phyloP scores from a whole-genome alignment of 805 yeast genomes.

The Monosporozyma unispora region DNA sequence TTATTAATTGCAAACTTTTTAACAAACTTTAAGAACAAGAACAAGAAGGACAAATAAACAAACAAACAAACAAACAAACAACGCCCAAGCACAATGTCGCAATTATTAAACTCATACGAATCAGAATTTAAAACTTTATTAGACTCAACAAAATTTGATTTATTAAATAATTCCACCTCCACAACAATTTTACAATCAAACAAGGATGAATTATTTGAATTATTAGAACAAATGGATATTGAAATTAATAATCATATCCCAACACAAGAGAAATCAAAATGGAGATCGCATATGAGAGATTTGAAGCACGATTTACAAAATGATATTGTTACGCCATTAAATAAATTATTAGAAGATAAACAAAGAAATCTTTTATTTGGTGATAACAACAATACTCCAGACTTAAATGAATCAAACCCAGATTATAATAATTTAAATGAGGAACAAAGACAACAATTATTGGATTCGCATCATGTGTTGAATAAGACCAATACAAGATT shows the following conservation, averaged over 20 bases:
- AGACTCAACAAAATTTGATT: conserved; percentile 18
- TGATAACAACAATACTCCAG: conserved; percentile 15
- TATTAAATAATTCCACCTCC: conserved; percentile 11
- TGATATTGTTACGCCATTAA: conserved; percentile 33
- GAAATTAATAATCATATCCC: conserved; percentile 68
- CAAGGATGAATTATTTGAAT: conserved; percentile 39
- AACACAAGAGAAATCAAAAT: conserved; percentile 44
- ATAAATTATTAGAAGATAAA: conserved; percentile 53
- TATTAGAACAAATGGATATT: conserved; percentile 76
- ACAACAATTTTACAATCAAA: conserved; percentile 22
- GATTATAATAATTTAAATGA: conserved; percentile 31
- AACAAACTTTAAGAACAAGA: not conserved
- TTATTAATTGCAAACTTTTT: not conserved
- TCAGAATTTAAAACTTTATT: conserved; percentile 31
- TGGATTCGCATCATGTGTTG: conserved; percentile 68
- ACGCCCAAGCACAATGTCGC: conserved; percentile 2
- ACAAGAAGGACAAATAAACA: not conserved
- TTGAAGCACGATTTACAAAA: conserved; percentile 53
- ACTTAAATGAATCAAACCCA: conserved; percentile 1
- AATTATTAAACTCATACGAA: conserved; percentile 28
- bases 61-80: not conserved
- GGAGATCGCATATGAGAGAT: conserved; percentile 68
- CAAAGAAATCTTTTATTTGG: conserved; percentile 73
- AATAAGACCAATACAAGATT: conserved; percentile 78
- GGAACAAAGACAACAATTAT: conserved; percentile 70